Conservation (phyloP, 2,329 filamentous ascomycete genomes). For the Penicillium sp. region DNA sequence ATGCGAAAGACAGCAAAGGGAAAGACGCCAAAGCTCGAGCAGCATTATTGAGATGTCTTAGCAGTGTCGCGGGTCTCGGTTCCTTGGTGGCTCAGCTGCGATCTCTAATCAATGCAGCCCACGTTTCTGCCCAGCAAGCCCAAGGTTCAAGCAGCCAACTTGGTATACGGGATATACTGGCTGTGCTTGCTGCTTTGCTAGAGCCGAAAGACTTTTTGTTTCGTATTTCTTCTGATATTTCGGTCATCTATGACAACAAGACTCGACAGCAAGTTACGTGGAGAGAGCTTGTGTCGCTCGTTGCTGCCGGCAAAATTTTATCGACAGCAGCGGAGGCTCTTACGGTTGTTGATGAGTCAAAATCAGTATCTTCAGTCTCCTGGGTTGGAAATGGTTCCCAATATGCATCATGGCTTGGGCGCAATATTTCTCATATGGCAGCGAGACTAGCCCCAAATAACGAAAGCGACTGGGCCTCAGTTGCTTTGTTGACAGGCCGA, state of each 20-base stretch:
- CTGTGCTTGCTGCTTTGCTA: slow-evolving; percentile 43
- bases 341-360: slow-evolving; percentile 34
- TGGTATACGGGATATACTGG: slow-evolving; percentile 35
- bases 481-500: slow-evolving; percentile 53
- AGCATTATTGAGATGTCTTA: slow-evolving; percentile 61
- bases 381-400: slow-evolving; percentile 66
- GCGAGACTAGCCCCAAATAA: slow-evolving; percentile 41
- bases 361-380: slow-evolving; percentile 23
- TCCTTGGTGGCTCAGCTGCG: slow-evolving; percentile 70
- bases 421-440: slow-evolving; percentile 54
- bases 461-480: slow-evolving; percentile 31
- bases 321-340: slow-evolving; percentile 57
- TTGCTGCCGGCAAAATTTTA: slow-evolving; percentile 60
- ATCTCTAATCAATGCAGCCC: slow-evolving; percentile 48
- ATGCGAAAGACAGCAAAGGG: slow-evolving; percentile 22
- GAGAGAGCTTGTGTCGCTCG: slow-evolving; percentile 60
- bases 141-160: slow-evolving; percentile 35
- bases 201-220: slow-evolving; percentile 42
- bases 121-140: slow-evolving; percentile 24
- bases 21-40: slow-evolving; percentile 28
- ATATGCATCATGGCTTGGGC: slow-evolving; percentile 70
- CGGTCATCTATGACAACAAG: slow-evolving; percentile 37
- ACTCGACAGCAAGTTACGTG: slow-evolving; percentile 55
- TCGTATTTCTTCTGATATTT: slow-evolving; percentile 48
- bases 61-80: slow-evolving; percentile 73